Evolutionary conservation across 345 rosid genomes (phyloP).

Genomic region (Noccaea caerulescens): DNA sequence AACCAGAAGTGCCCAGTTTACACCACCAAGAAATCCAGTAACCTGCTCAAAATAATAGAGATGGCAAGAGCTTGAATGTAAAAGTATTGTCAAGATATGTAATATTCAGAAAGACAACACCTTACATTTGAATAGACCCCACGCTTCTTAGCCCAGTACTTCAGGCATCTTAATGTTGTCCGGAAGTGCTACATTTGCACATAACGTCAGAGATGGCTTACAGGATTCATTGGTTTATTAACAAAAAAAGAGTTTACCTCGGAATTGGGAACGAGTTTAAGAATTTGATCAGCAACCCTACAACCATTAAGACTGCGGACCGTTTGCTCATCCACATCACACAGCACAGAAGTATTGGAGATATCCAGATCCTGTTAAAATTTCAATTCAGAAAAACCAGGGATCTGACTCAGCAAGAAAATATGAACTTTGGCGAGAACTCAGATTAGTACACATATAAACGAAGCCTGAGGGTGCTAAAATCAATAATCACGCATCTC

Average conservation of each 20-base stretch:
- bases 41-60: constrained; percentile 45
- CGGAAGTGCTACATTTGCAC: constrained; percentile 60
- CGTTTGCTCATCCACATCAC: constrained; percentile 78
- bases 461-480: not conserved
- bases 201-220: constrained; percentile 17
- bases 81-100: not conserved
- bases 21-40: constrained; percentile 77
- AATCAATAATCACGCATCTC: constrained; percentile 14
- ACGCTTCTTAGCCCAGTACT: constrained; percentile 73
- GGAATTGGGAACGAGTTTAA: constrained; percentile 81
- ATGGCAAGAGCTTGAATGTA: constrained; percentile 8
- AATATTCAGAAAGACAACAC: constrained; percentile 8
- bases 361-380: constrained; percentile 78
- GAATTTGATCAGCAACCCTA: constrained; percentile 94
- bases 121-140: constrained; percentile 78
- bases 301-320: constrained; percentile 96
- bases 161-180: constrained; percentile 61
- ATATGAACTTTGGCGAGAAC: not conserved
- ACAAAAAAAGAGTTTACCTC: constrained; percentile 52
- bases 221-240: constrained; percentile 10
- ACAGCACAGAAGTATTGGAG: constrained; percentile 62
- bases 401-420: constrained; percentile 16
- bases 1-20: constrained; percentile 75
- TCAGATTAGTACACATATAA: constrained; percentile 5
- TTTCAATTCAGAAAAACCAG: constrained; percentile 18